Evolutionary conservation across 441 rosid species (phyloP).

Genomic region (Adansonia madagascariensis): DNA sequence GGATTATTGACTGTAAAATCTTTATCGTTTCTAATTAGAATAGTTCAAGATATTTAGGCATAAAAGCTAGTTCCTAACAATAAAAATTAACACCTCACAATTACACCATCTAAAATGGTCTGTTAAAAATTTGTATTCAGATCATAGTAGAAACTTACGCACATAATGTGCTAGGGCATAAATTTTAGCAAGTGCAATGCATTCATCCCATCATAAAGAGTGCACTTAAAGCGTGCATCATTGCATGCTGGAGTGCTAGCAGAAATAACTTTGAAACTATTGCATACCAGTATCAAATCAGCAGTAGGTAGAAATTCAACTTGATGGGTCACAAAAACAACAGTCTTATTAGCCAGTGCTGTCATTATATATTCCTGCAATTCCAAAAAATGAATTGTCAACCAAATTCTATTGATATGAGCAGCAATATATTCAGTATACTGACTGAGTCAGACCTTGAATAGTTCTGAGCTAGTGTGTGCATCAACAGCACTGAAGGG

Average conservation of each 20-base stretch:
- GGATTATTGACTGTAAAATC: neutral
- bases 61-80: constrained; percentile 11
- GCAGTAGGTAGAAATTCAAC: constrained; percentile 96
- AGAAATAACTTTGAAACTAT: constrained; percentile 19
- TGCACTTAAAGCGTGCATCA: constrained; percentile 23
- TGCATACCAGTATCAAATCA: constrained; percentile 86
- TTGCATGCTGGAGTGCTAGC: constrained; percentile 23
- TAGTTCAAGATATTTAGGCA: neutral
- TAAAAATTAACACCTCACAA: constrained; percentile 7
- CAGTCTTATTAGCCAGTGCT: constrained; percentile 84
- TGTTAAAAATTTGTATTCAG: neutral
- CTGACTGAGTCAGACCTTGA: constrained; percentile 62
- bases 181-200: neutral
- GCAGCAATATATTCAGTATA: constrained; percentile 20
- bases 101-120: constrained; percentile 2
- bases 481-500: constrained; percentile 99
- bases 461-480: constrained; percentile 94
- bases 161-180: neutral
- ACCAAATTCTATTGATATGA: constrained; percentile 31
- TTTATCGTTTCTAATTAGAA: neutral
- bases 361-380: constrained; percentile 92
- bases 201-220: neutral
- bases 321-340: constrained; percentile 97
- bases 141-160: constrained; percentile 5
- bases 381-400: constrained; percentile 36